Evolutionary conservation across 1,284 basidiomycete species (phyloP), one percentile per base, ranked within the genome.

Genomic region (Ceratobasidium sp.): DNA sequence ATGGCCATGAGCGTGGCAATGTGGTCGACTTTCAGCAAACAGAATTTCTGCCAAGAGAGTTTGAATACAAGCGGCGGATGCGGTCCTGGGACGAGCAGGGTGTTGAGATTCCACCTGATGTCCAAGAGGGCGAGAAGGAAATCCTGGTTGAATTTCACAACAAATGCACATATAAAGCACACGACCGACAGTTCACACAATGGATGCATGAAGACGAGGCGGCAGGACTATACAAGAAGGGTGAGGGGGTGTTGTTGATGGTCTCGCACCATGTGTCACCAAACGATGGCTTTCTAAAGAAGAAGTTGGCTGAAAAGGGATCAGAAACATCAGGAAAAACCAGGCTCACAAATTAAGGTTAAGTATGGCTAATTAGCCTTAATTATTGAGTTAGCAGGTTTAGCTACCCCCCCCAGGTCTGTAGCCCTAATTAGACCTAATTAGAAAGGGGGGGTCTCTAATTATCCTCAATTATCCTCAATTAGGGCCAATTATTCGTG

Each of bases 221-320:
- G n/a, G 80, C 84, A 0, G 82, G 78, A 67, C 85, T 86, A 20
- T 82, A 85, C 60, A 68, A 80, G 26, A 88, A 88, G 79, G 86
- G 86, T 0, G 84, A 86, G 56, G 86, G 86, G 0, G 56, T 71
- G 20, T 86, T 85, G 9, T 66, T 87, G n/a, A 89, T 89, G 88
- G 84, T 88, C 15, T 83, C 86, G 0, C 85, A 89, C 67, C 88
- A 87, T 75, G 80, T 89, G 9, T 89, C 88, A 0, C 83, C 86
- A 0, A 86, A 89, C 49, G 87, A 84, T 82, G 51, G 66, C 15
- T 68, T 86, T 87, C 61, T 76, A 15, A 20, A 23, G 28, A 23
- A 4, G 26, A 39, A 28, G 10, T 23, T 23, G 9, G 81, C 80
- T 26, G 80, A 84, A 0, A 82, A 79, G 67, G 85, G 86, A n/a